Evolutionary conservation across 768 basidiomycete species (phyloP), one percentile per base, ranked within the genome.

Genomic region (Harrya chromipes): DNA sequence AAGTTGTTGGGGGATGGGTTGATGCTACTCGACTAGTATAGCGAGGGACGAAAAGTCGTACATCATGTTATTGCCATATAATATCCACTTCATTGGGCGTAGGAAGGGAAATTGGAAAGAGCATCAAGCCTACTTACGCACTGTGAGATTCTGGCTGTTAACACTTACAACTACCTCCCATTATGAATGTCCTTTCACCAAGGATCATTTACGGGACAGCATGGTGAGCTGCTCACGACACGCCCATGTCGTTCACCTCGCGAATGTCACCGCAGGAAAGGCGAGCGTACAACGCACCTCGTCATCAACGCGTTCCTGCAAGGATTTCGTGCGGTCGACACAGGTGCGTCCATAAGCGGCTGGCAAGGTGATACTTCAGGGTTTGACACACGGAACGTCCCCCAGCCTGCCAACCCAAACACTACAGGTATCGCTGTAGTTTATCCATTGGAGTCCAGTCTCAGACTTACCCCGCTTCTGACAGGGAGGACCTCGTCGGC

Each of bases 271-370:
- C 38, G 19, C 56, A 90, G 88, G 90, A 93, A 93, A 72, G 83
- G 83, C 59, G 84, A 86, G 47, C 66, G 74, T 20, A 93, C 91
- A 1, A 70, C 81, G 0, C 68, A 73, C 4, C 77, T 91, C 3
- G 89, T 92, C 17, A 69, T 85, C 43, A 76, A 73, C 47, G 91
- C 91, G 10, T 80, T 92, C 47, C 67, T 85, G 34, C 77, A 80
- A 54, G 90, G 91, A 6, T 93, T 92, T 63, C 72, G 83, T 40
- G 89, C 85, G 4, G 82, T 93, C 24, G 91, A 94, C 59, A 91
- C 88, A n/a, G 89, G 88, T 77, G 66, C 53, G 73, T 67, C 63
- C n/a, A 49, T 31, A 38, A 43, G 43, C 14, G 45, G n/a, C n/a
- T n/a, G n/a, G 46, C 36, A 43, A 39, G 5, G 17, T n/a, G 17